Conservation (phyloP, 2,329 filamentous ascomycete species). For the Botrytis fragariae region DNA sequence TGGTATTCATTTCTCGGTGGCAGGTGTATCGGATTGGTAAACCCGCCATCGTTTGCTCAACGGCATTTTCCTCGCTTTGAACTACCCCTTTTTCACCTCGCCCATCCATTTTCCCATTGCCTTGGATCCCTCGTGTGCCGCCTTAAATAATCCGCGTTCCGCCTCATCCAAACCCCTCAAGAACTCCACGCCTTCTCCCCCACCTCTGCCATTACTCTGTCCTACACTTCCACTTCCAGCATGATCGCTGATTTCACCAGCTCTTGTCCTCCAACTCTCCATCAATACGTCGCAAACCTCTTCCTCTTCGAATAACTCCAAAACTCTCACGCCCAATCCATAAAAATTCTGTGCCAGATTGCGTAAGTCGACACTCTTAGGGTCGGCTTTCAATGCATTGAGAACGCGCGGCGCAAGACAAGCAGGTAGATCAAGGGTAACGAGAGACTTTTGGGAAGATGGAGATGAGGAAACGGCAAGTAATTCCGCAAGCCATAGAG, state of each 20-base stretch:
- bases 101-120: constrained; percentile 67
- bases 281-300: constrained; percentile 70
- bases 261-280: constrained; percentile 77
- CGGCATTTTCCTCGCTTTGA: neutral
- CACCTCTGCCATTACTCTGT: constrained; percentile 66
- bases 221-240: constrained; percentile 80
- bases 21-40: neutral
- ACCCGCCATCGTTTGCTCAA: neutral
- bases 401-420: constrained; percentile 68
- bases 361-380: constrained; percentile 78
- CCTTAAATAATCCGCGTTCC: constrained; percentile 74
- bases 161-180: constrained; percentile 85
- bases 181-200: constrained; percentile 76
- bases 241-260: constrained; percentile 81
- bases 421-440: constrained; percentile 77
- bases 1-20: neutral
- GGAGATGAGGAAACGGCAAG: constrained; percentile 67
- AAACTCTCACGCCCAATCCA: constrained; percentile 75
- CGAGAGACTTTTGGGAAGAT: constrained; percentile 52
- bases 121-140: constrained; percentile 71
- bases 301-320: constrained; percentile 90
- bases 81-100: constrained; percentile 37
- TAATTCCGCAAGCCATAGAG: constrained; percentile 93
- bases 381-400: constrained; percentile 87
- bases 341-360: constrained; percentile 87